Conservation (phyloP, 176 grass and related monocot species). For the Bromus sterilis region DNA sequence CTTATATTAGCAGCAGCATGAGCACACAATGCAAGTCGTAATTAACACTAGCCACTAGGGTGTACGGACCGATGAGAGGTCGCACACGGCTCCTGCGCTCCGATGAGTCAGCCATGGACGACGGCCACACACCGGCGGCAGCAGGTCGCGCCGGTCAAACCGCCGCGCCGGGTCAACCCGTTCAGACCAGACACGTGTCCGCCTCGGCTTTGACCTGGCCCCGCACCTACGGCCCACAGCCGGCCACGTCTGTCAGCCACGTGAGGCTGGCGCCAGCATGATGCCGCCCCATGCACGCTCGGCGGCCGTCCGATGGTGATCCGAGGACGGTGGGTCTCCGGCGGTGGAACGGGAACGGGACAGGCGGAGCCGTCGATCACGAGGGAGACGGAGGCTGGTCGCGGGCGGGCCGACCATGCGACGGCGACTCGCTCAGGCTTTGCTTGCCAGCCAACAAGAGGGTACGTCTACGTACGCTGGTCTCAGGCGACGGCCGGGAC, state of each 20-base stretch:
- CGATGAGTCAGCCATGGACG: slow-evolving; percentile 39
- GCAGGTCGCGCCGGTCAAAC: slow-evolving; percentile 28
- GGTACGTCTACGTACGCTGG: neutral
- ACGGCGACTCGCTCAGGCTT: neutral
- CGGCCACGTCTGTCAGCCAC: neutral
- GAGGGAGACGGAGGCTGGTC: slow-evolving; percentile 18
- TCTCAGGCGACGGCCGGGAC: neutral
- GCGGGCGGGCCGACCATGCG: slow-evolving; percentile 37
- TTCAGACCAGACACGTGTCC: slow-evolving; percentile 44
- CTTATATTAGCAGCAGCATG: no score
- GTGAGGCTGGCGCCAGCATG: slow-evolving; percentile 12
- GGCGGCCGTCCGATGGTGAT: neutral
- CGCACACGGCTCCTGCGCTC: neutral
- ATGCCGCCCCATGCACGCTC: slow-evolving; percentile 9
- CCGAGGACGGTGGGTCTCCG: neutral
- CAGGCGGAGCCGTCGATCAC: neutral
- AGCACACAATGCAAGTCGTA: neutral
- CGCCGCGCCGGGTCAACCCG: slow-evolving; percentile 21
- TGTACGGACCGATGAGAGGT: slow-evolving; percentile 9
- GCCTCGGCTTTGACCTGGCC: slow-evolving; percentile 30
- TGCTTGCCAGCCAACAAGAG: neutral
- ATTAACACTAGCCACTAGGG: neutral
- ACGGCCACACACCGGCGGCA: slow-evolving; percentile 33
- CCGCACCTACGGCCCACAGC: neutral
- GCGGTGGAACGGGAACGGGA: neutral